Base-by-base conservation (phyloP, 306 rosid genomes). In the Gastrolobium bilobum region DNA sequence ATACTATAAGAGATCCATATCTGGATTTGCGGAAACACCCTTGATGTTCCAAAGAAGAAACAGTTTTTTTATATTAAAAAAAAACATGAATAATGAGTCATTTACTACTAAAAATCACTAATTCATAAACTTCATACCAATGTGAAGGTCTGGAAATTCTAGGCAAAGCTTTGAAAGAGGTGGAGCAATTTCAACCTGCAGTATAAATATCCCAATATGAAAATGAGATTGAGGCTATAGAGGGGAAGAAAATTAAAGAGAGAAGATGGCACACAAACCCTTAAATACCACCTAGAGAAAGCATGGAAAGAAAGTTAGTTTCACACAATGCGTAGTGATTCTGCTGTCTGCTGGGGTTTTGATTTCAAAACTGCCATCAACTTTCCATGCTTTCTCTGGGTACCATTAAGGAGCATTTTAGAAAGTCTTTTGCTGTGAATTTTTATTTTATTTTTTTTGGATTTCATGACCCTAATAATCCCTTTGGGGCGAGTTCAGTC, bases 151-250 rank as follows among this genome's bases (percentile, higher is more conserved):
- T 35, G 99, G 97, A 80, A 88, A 95, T 83, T 91, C 96, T 57
- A 95, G 97, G 83, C 91, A 86, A 33, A 91, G 92, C 81, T 91
- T 88, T 52, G 91, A 88, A 7, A 95, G 78, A 72, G 94, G 90
- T 75, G 82, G 94, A 70, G 99, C 98, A 69, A 84, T 83, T 86
- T 87, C 96, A 58, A 91, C 89, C 99, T 91, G 94, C 77, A 86
- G 81, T 68, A 76, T 84, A 57, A 51, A 79, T 52, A 51, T 57
- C 63, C 46, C 67, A 69, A 11, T 20, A 44, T 65, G 39, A 20
- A 66, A 54, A 26, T 58, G 54, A 40, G 77, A 68, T 20, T 20
- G 26, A 20, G 26, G 26, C 26, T 20, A 20, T 20, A n/a, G 20
- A 52, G 58, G 29, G 46, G 8, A 70, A 33, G 73, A 64, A 74